Base-by-base conservation (phyloP, 1,139 yeast species). In the Pichia sp. region DNA sequence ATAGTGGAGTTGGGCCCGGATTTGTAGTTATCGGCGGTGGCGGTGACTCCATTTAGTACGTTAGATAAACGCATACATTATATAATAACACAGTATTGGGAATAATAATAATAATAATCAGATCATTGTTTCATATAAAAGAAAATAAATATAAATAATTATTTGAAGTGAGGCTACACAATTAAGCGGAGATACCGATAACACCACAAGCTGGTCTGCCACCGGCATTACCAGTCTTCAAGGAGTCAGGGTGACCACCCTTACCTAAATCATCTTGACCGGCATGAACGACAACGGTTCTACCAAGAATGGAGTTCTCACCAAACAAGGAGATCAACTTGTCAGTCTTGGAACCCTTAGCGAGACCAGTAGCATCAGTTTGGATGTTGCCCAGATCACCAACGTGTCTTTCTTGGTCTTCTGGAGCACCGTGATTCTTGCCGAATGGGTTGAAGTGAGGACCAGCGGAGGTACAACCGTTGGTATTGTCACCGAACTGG, bases 201-300 rank as follows among this genome's bases (percentile, higher is more conserved):
- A 91, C 97, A 73, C 98, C 97, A 72, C 98, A 91, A 52, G 98
- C 98, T 54, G 95, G 89, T 79, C 98, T 86, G 56, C 84, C 91
- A 64, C 98, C 97, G 49, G 98, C 97, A 63, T 91, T 89, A 70
- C 98, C 98, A 54, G 97, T 91, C 72, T 84, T 86, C 71, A 84
- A 75, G 50, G 96, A 86, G 68, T 89, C 96, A 51, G 84, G 83
- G 63, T 81, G 80, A 46, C 91, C 96, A 65, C 97, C 96, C 74
- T 84, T 82, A 62, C 98, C 98, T 63, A 86, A 81, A 64, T 91
- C 98, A 63, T 91, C 98, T 55, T 78, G 72, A 59, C 97, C 98
- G 49, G 77, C 88, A 69, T 91, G 98, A 52, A 91, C 82, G 57
- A 91, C 97, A 51, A 91, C 91, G 52, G 96, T 82, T 77, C 98